A percentile compares a stretch with the other conserved stretches of the same genome.
Conservation (phyloP, 2,329 filamentous ascomycete genomes). For the Ilyonectria destructans region DNA sequence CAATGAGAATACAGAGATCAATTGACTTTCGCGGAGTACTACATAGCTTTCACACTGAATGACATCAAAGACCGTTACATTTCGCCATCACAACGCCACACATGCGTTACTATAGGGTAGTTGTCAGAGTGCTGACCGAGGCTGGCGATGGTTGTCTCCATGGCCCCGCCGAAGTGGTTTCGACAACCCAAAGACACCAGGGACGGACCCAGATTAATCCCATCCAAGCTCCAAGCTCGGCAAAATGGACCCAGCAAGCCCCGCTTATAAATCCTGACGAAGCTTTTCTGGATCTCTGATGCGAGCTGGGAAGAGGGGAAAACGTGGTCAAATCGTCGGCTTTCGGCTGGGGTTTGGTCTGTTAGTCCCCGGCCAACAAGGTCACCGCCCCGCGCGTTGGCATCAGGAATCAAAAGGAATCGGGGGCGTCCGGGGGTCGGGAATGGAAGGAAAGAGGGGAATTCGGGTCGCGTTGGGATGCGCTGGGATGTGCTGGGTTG, state of each 20-base stretch:
- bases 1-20: not conserved
- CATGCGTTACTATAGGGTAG: not conserved
- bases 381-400: not conserved
- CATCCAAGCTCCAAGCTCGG: not conserved
- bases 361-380: not conserved
- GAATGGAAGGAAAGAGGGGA: too few species aligned
- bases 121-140: not conserved
- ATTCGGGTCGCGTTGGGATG: too few species aligned
- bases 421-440: too few species aligned
- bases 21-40: not conserved
- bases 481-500: too few species aligned
- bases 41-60: not conserved
- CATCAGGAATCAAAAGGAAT: not conserved
- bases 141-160: too few species aligned
- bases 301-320: not conserved
- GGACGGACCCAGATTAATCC: too few species aligned
- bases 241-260: slow-evolving; percentile 22
- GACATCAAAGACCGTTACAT: not conserved
- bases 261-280: slow-evolving; percentile 34
- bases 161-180: not conserved
- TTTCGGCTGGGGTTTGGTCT: not conserved
- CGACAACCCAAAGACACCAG: too few species aligned
- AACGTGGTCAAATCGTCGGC: not conserved
- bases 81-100: not conserved
- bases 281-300: slow-evolving; percentile 19